Evolutionary conservation across 116 monocot genomes (phyloP), one percentile per base, ranked within the genome.

Genomic region (Phalaenopsis hybrid): DNA sequence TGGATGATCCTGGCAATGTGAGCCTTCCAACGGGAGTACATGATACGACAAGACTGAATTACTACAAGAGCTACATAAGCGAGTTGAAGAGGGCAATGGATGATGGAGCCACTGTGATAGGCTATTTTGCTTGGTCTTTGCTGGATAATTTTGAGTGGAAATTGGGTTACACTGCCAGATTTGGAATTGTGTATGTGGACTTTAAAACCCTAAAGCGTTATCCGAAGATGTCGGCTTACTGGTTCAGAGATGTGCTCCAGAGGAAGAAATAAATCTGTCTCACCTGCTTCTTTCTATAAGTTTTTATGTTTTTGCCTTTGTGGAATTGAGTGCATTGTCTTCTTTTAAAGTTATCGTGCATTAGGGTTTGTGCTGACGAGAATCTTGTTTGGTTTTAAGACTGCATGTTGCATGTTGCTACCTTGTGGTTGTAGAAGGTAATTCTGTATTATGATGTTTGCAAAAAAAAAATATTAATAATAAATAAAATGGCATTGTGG

Each of bases 71-170:
- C 79, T 97, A 97, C 79, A 79, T 97, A 58, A 83, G 78, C 1
- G 91, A 97, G 78, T 85, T 97, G 7, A 94, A 91, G 87, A 94
- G 78, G 79, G 97, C 94, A 0, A 91, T 94, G 0, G 90, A 94
- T 52, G 94, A 92, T 79, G 97, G 97, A 0, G 91, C 94, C 17
- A 86, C 87, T 51, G 94, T 94, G 79, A 88, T 93, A 9, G 94
- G 91, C 1, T 97, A 97, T 82, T 94, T 98, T 65, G 95, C 97
- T 5, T 98, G 97, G 97, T 98, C 97, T 17, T 58, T 94, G 87
- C 87, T 94, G 1, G 97, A 98, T 70, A 98, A 87, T 46, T 89
- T 92, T 11, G 90, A 90, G 67, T 92, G 92, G 92, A 82, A 80
- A 37, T 79, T 69, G 4, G 90, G 92, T 0, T 92, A 90, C 84